Evolutionary conservation across 352 stramenopile species (phyloP).

Genomic region (Pythium aphanidermatum): DNA sequence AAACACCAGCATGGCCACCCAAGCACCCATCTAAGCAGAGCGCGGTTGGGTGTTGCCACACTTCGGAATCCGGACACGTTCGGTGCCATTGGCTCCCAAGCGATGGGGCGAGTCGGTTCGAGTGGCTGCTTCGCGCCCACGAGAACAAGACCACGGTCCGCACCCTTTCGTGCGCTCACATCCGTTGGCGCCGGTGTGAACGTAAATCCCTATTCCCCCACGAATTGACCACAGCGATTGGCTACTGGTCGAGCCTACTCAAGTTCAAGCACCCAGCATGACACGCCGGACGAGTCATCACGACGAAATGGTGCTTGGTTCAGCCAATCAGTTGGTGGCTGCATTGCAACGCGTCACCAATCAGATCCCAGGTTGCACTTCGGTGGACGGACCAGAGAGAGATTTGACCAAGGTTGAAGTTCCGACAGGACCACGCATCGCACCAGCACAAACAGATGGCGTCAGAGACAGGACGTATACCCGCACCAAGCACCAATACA

Average conservation of each 20-base stretch:
- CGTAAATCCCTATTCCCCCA: conserved; percentile 15
- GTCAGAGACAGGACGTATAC: too few relatives aligned
- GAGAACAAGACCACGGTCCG: too few relatives aligned
- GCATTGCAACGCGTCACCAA: conserved; percentile 6
- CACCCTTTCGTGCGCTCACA: too few relatives aligned
- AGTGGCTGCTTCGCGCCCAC: not conserved
- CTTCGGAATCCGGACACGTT: too few relatives aligned
- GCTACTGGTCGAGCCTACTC: not conserved
- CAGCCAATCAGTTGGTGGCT: conserved; percentile 10
- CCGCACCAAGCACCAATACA: too few relatives aligned
- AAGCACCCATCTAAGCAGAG: too few relatives aligned
- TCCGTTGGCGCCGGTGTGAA: too few relatives aligned
- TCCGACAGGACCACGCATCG: too few relatives aligned
- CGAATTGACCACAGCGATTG: conserved; percentile 1
- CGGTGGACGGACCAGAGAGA: not conserved
- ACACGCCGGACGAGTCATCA: conserved; percentile 27
- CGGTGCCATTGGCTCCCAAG: too few relatives aligned
- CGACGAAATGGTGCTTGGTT: conserved; percentile 7
- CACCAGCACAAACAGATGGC: too few relatives aligned
- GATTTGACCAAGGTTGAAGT: conserved; percentile 11
- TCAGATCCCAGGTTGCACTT: conserved; percentile 3
- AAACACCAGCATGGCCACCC: too few relatives aligned
- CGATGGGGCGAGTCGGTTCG: not conserved
- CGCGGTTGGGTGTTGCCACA: too few relatives aligned
- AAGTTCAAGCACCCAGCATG: conserved; percentile 27